Evolutionary conservation across 106 monocot genomes (phyloP).

Genomic region (Platanthera zijinensis): DNA sequence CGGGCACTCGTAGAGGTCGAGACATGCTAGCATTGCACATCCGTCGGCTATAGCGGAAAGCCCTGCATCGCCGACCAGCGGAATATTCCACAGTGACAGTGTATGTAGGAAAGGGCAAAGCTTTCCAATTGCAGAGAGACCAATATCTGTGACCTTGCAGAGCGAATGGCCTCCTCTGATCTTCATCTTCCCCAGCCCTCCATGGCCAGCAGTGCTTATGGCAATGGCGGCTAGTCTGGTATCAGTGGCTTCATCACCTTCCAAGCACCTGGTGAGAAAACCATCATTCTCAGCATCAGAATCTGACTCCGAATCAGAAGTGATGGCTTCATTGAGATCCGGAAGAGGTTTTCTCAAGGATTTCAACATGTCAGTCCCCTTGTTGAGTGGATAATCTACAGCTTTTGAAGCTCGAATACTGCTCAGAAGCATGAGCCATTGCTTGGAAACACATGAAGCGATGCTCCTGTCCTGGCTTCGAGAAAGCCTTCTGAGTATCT

Average conservation of each 20-base stretch:
- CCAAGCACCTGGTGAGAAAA: constrained; percentile 31
- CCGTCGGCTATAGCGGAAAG: constrained; percentile 46
- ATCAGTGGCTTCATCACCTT: constrained; percentile 59
- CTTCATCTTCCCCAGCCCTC: constrained; percentile 45
- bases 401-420: constrained; percentile 25
- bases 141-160: constrained; percentile 50
- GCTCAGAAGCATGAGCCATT: constrained; percentile 68
- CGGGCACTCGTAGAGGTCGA: constrained; percentile 57
- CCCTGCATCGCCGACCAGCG: constrained; percentile 54
- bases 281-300: constrained; percentile 12
- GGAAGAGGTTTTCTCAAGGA: constrained; percentile 15
- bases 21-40: constrained; percentile 68
- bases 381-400: neutral
- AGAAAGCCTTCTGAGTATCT: constrained; percentile 62
- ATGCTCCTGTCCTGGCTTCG: constrained; percentile 37
- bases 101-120: constrained; percentile 53
- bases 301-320: constrained; percentile 13
- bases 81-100: constrained; percentile 50
- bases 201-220: constrained; percentile 29
- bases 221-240: constrained; percentile 47
- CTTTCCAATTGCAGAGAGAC: constrained; percentile 44
- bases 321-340: constrained; percentile 33
- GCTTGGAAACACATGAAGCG: constrained; percentile 72
- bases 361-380: neutral
- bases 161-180: constrained; percentile 44